Evolutionary conservation across 1,284 basidiomycete species (phyloP).

Genomic region (Lentinula novae-zelandiae): DNA sequence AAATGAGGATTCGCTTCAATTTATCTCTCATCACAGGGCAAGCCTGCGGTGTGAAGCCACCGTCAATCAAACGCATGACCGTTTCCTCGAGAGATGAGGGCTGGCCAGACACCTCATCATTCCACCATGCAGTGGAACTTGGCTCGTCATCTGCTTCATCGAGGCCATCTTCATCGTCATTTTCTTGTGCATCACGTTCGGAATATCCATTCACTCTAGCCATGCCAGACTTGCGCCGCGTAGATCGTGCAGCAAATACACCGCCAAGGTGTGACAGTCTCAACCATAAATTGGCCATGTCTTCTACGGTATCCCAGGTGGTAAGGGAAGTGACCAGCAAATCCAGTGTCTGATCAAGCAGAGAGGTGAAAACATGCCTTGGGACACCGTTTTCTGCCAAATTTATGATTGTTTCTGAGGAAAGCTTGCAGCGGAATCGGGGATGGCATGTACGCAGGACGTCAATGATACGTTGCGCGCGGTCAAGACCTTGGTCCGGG

Average conservation of each 20-base stretch:
- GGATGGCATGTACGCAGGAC: conserved; percentile 43
- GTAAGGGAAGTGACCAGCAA: conserved; percentile 38
- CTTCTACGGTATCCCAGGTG: conserved; percentile 39
- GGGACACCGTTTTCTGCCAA: conserved; percentile 49
- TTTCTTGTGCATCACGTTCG: conserved; percentile 30
- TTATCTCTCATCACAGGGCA: conserved; percentile 42
- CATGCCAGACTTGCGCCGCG: conserved; percentile 38
- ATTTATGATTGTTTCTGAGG: conserved; percentile 48
- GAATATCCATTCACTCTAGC: conserved; percentile 41
- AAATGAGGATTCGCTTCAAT: conserved; percentile 35
- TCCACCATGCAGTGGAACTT: conserved; percentile 47
- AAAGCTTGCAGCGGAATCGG: conserved; percentile 36
- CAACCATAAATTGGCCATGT: conserved; percentile 39
- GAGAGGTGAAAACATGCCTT: conserved; percentile 29
- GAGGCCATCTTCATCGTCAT: conserved; percentile 36
- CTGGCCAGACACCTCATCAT: conserved; percentile 45
- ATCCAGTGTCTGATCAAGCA: conserved; percentile 34
- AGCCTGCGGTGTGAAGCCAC: conserved; percentile 41
- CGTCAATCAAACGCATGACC: conserved; percentile 40
- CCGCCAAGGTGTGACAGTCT: conserved; percentile 37
- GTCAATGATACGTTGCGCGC: conserved; percentile 40
- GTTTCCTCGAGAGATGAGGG: conserved; percentile 51
- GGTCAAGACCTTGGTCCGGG: conserved; percentile 26
- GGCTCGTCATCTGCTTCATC: conserved; percentile 33
- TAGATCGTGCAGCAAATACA: conserved; percentile 39